Conservation (phyloP, 179 eudicot species). For the Drosera spatulata region DNA sequence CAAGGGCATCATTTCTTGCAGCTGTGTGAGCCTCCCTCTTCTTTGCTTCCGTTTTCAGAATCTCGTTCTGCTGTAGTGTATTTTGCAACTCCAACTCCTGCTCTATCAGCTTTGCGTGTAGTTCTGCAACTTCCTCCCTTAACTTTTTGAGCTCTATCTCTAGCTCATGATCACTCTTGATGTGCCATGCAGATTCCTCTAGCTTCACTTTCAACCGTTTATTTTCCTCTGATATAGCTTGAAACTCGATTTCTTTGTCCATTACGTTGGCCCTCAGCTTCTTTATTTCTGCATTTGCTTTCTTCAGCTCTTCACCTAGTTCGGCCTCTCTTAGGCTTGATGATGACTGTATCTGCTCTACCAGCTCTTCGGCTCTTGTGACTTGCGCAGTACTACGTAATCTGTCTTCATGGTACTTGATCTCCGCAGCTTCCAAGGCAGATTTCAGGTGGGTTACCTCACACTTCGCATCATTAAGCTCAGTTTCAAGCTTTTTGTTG, state of each 20-base stretch:
- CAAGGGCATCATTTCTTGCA: constrained; percentile 30
- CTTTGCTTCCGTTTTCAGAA: constrained; percentile 34
- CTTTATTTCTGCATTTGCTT: constrained; percentile 38
- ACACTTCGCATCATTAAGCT: constrained; percentile 28
- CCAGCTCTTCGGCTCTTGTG: constrained; percentile 28
- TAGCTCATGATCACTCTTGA: constrained; percentile 27
- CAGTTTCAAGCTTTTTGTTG: constrained; percentile 25
- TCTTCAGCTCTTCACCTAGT: constrained; percentile 37
- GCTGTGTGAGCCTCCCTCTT: constrained; percentile 19
- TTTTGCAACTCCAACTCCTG: constrained; percentile 46
- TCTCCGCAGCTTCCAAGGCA: constrained; percentile 51
- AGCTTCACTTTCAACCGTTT: constrained; percentile 39
- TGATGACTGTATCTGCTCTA: constrained; percentile 28
- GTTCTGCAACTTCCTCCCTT: constrained; percentile 21
- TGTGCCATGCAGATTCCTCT: constrained; percentile 16
- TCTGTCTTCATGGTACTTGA: constrained; percentile 48
- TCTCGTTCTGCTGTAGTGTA: constrained; percentile 44
- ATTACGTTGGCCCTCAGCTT: constrained; percentile 62
- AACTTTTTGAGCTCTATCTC: constrained; percentile 33
- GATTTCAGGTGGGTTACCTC: constrained; percentile 40
- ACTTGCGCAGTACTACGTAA: constrained; percentile 25
- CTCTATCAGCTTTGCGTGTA: constrained; percentile 41
- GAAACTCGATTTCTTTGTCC: constrained; percentile 89
- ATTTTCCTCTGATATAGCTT: constrained; percentile 60
- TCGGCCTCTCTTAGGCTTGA: constrained; percentile 45